Conservation (phyloP, 495 filamentous ascomycete species). For the Daldinia bambusicola region DNA sequence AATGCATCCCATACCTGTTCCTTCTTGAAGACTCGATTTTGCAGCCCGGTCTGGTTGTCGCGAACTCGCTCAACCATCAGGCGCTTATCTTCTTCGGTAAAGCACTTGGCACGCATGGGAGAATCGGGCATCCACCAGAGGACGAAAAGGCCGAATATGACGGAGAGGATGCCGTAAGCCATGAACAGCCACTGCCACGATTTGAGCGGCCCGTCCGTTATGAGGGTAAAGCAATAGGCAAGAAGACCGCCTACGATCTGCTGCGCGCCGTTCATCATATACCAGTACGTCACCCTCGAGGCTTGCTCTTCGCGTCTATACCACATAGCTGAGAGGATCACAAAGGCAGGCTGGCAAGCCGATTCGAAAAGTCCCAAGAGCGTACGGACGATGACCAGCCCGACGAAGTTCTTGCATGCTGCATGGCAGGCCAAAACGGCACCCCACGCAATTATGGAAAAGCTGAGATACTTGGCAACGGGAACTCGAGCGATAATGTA, state of each 20-base stretch:
- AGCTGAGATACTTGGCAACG: conserved; percentile 66
- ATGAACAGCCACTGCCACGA: conserved; percentile 66
- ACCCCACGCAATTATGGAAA: conserved; percentile 73
- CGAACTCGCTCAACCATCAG: conserved; percentile 68
- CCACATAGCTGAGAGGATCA: conserved; percentile 77
- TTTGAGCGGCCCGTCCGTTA: conserved; percentile 57
- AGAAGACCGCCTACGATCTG: conserved; percentile 66
- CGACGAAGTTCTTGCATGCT: conserved; percentile 65
- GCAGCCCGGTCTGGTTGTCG: conserved; percentile 72
- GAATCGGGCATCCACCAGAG: conserved; percentile 71
- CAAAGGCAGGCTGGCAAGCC: conserved; percentile 68
- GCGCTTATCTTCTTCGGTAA: conserved; percentile 64
- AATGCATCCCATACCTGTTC: conserved; percentile 60
- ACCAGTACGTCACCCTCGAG: conserved; percentile 73
- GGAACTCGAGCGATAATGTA: conserved; percentile 63
- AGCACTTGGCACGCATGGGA: conserved; percentile 68
- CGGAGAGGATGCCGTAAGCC: conserved; percentile 63
- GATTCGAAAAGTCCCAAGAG: conserved; percentile 76
- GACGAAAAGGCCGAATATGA: conserved; percentile 65
- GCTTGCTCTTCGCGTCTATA: conserved; percentile 76
- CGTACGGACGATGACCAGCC: conserved; percentile 66
- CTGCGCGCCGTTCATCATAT: conserved; percentile 74
- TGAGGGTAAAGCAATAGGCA: conserved; percentile 65
- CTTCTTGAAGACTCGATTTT: conserved; percentile 66
- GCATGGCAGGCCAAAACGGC: conserved; percentile 65